Base-by-base conservation (phyloP, 208 protist species). In the Crithidia bombi region DNA sequence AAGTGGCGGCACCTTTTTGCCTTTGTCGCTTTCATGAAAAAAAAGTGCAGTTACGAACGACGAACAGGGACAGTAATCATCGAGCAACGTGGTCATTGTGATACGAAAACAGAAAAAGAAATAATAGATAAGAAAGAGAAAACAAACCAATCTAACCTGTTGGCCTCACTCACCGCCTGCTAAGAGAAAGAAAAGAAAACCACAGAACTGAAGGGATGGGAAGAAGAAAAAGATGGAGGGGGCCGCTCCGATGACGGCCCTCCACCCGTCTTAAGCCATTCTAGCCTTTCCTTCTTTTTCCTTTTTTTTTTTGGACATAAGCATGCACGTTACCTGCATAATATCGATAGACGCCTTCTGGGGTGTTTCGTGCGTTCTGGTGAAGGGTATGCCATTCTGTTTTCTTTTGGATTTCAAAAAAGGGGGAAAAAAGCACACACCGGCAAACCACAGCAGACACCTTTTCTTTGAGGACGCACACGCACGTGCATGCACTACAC, bases 31-130 rank as follows among this genome's bases (percentile, higher is more conserved):
- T 43, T 32, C 35, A 43, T 46, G 33, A 43, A 30, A 43, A 59
- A 14, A 46, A 59, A 59, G 2, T 23, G 32, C 19, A 23, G 54
- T 23, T 32, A 59, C 54, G n/a, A 59, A 46, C 30, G 43, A 46
- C 54, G 35, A 41, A 57, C 36, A 26, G 19, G 52, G 14, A 35
- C 10, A 57, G 32, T 25, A 14, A 41, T 25, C 28, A 19, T 57
- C 52, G 25, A 57, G 52, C 28, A 57, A 26, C 52, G 19, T 39
- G 26, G 26, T 5, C 23, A 41, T 1, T 21, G 52, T n/a, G 35
- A 59, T 14, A 17, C 35, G 43, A 17, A 46, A 41, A 41, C 28
- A 57, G 32, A 1, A 41, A 26, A 19, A 30, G 2, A 41, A 59
- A 46, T 10, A 14, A n/a, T n/a, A n/a, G n/a, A n/a, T n/a, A n/a